Percentiles rank a stretch among this genome's conserved stretches.
Evolutionary conservation across 1,284 basidiomycete species (phyloP).

Genomic region (Tilletia horrida): DNA sequence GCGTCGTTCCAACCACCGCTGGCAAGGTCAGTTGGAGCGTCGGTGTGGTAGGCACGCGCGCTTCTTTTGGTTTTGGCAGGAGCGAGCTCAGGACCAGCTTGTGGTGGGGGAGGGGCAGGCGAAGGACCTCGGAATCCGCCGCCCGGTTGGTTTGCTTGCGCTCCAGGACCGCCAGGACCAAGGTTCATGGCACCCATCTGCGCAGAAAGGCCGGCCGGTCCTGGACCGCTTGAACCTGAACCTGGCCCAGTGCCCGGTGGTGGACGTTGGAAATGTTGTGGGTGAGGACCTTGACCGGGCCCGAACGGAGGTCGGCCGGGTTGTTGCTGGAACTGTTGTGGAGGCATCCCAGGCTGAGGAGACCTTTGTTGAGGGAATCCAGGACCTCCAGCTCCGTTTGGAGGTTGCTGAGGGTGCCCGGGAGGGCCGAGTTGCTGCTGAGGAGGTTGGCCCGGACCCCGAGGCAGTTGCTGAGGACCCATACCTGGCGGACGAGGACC

Average conservation of each 20-base stretch:
- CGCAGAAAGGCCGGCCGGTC: conserved; percentile 19
- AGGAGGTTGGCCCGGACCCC: conserved; percentile 1
- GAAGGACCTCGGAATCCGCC: background rate
- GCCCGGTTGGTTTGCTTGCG: no score
- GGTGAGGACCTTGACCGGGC: conserved; percentile 31
- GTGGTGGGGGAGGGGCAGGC: conserved; percentile 13
- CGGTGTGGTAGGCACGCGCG: conserved; percentile 54
- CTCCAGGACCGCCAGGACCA: background rate
- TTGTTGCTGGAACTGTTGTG: conserved; percentile 18
- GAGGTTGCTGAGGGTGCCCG: conserved; percentile 2
- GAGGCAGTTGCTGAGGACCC: conserved; percentile 8
- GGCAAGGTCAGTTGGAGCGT: conserved; percentile 31
- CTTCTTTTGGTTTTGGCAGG: conserved; percentile 48
- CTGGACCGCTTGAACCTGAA: conserved; percentile 1
- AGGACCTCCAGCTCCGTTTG: background rate
- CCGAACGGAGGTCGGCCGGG: conserved; percentile 22
- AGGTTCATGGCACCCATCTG: conserved; percentile 39
- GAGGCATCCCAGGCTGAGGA: conserved; percentile 16
- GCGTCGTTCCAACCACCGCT: conserved; percentile 46
- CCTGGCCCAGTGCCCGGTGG: conserved; percentile 23
- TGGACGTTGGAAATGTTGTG: conserved; percentile 16
- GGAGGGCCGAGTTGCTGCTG: conserved; percentile 7
- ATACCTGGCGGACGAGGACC: conserved; percentile 12
- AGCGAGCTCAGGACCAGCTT: conserved; percentile 23
- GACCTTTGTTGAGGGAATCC: background rate